Evolutionary conservation across 352 stramenopile species (phyloP).

Genomic region (Globisporangium parvum): DNA sequence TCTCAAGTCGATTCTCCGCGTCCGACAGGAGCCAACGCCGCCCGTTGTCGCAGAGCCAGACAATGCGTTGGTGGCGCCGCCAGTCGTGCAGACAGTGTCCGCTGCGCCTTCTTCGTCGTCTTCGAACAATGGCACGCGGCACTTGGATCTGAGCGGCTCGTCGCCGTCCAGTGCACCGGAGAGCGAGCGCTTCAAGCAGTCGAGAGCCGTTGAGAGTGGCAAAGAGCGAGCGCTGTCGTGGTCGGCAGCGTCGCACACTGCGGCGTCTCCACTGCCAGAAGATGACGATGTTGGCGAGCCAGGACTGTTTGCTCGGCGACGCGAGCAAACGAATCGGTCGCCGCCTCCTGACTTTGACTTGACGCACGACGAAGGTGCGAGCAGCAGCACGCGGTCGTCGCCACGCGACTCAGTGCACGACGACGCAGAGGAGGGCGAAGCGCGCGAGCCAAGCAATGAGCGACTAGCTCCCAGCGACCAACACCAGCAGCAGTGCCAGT

Average conservation of each 20-base stretch:
- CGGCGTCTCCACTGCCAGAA: background rate
- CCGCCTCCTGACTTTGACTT: conserved; percentile 63
- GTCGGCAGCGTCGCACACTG: background rate
- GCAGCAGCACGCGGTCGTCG: background rate
- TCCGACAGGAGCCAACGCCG: conserved; percentile 19
- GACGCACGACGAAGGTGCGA: conserved; percentile 38
- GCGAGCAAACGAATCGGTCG: conserved; percentile 60
- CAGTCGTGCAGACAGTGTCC: conserved; percentile 37
- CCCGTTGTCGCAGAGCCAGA: conserved; percentile 51
- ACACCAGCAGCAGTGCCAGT: too few relatives aligned
- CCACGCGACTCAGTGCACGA: background rate
- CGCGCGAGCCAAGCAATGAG: too few relatives aligned
- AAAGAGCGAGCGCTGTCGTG: background rate
- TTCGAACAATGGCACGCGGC: background rate
- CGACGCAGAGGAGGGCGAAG: background rate
- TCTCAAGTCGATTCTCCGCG: conserved; percentile 22
- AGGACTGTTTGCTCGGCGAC: conserved; percentile 14
- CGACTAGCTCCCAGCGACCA: too few relatives aligned
- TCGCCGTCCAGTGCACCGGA: background rate
- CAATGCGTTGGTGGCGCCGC: conserved; percentile 38
- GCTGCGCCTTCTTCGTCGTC: background rate
- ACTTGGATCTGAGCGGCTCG: background rate
- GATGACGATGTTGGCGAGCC: background rate
- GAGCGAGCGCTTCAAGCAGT: background rate
- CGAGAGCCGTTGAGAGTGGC: background rate